Evolutionary conservation across 73 alveolate species (phyloP).

Genomic region (Vitrella brassicaformis): DNA sequence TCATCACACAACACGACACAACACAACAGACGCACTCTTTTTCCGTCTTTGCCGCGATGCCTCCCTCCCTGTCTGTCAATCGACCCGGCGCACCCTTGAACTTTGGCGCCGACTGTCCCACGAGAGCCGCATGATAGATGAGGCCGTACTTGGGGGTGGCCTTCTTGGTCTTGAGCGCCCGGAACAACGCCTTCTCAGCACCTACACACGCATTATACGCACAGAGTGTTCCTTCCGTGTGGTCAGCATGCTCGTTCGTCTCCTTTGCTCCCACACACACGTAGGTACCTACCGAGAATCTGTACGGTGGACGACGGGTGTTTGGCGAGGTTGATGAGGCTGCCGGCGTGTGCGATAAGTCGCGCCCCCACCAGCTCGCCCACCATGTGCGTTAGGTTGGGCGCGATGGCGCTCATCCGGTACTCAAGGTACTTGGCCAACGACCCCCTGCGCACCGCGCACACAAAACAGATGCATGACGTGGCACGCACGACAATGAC

Average conservation of each 20-base stretch:
- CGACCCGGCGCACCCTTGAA: constrained; percentile 80
- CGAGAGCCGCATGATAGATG: constrained; percentile 93
- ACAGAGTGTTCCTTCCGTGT: too few species aligned
- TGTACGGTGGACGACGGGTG: constrained; percentile 97
- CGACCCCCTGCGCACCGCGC: constrained; percentile 19
- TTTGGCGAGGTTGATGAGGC: constrained; percentile 88
- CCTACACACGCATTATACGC: too few species aligned
- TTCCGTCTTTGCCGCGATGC: too few species aligned
- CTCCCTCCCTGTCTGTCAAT: too few species aligned
- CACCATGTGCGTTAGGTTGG: constrained; percentile 94
- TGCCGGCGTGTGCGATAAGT: constrained; percentile 97
- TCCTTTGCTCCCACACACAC: too few species aligned
- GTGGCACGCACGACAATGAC: not conserved
- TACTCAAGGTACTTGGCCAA: constrained; percentile 73
- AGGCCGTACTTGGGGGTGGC: constrained; percentile 81
- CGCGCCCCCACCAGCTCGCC: constrained; percentile 99
- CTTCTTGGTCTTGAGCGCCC: constrained; percentile 75
- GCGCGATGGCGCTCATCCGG: constrained; percentile 99
- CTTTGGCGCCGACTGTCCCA: constrained; percentile 94
- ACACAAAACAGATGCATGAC: not conserved
- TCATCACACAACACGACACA: not conserved
- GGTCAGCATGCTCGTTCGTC: too few species aligned
- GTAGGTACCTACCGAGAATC: constrained; percentile 97
- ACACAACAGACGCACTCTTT: not conserved
- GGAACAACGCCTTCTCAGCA: constrained; percentile 74